These are phyloP conservation scores for Rubus parviflorus DNA, from an alignment of 306 rosid genomes.

Conservation along the genomic window DNA sequence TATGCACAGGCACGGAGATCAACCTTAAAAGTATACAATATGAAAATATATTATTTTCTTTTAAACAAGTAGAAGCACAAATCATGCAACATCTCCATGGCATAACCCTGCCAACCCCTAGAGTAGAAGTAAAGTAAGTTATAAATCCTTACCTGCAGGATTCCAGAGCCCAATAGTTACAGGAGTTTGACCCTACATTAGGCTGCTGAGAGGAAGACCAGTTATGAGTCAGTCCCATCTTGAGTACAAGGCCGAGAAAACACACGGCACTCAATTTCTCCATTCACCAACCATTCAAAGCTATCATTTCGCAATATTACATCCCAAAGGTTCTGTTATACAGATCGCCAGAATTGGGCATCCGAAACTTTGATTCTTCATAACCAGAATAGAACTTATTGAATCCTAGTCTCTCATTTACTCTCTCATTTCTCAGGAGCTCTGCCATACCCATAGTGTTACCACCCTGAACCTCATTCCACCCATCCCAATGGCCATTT, in stretches of 20 bases:
- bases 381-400: slow-evolving; percentile 72
- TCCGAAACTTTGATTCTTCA: slow-evolving; percentile 75
- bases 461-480: slow-evolving; percentile 75
- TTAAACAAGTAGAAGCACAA: background rate
- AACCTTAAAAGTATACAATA: background rate
- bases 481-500: slow-evolving; percentile 82
- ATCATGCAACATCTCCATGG: background rate
- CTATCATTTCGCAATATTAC: slow-evolving; percentile 38
- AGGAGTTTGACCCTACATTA: slow-evolving; percentile 42
- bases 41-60: too few species aligned
- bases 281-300: slow-evolving; percentile 30
- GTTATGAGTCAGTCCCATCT: slow-evolving; percentile 44
- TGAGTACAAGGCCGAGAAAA: slow-evolving; percentile 35
- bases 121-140: background rate
- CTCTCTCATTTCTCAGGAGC: slow-evolving; percentile 73
- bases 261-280: slow-evolving; percentile 32
- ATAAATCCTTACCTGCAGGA: slow-evolving; percentile 51
- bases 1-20: background rate
- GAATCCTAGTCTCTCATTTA: slow-evolving; percentile 72
- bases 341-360: slow-evolving; percentile 73
- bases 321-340: slow-evolving; percentile 85
- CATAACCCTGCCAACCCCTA: background rate
- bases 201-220: slow-evolving; percentile 41
- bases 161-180: slow-evolving; percentile 34
- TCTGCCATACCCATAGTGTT: slow-evolving; percentile 61